These are phyloP conservation scores for Imleria badia DNA, from an alignment of 768 basidiomycete species.

Conservation along the genomic window DNA sequence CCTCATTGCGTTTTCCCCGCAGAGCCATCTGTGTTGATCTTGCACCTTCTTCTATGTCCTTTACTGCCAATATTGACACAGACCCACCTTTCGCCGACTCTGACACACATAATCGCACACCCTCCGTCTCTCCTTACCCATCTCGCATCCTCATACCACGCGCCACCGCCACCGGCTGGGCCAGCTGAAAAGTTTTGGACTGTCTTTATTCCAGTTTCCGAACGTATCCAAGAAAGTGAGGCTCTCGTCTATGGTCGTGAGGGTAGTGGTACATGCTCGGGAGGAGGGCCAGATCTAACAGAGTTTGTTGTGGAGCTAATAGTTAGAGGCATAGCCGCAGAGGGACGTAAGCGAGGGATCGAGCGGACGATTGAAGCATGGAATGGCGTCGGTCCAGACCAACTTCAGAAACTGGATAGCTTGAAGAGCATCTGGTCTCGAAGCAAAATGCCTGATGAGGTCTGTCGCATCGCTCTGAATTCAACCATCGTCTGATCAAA, in stretches of 20 bases:
- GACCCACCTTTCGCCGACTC: constrained; percentile 61
- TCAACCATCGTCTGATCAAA: not conserved
- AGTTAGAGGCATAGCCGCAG: constrained; percentile 43
- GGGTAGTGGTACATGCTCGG: constrained; percentile 46
- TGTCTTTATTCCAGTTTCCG: constrained; percentile 69
- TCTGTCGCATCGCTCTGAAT: constrained; percentile 28
- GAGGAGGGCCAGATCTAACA: constrained; percentile 32
- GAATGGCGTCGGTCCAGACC: constrained; percentile 43
- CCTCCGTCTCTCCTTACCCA: constrained; percentile 68
- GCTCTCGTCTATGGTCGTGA: constrained; percentile 55
- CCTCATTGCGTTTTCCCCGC: constrained; percentile 10
- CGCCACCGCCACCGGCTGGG: constrained; percentile 65
- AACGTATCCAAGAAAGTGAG: constrained; percentile 58
- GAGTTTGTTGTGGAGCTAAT: constrained; percentile 68
- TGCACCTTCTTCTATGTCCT: constrained; percentile 54
- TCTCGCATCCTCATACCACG: constrained; percentile 68
- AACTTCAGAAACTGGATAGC: constrained; percentile 49
- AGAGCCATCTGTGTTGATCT: constrained; percentile 58
- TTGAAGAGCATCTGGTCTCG: constrained; percentile 48
- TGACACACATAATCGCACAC: constrained; percentile 66
- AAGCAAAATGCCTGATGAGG: constrained; percentile 31
- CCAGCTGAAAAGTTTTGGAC: constrained; percentile 75
- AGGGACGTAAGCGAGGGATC: constrained; percentile 50
- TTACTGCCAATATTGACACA: constrained; percentile 57
- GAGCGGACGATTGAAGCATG: constrained; percentile 69